Evolutionary conservation across 768 basidiomycete species (phyloP).

Genomic region (Filobasidium floriforme): DNA sequence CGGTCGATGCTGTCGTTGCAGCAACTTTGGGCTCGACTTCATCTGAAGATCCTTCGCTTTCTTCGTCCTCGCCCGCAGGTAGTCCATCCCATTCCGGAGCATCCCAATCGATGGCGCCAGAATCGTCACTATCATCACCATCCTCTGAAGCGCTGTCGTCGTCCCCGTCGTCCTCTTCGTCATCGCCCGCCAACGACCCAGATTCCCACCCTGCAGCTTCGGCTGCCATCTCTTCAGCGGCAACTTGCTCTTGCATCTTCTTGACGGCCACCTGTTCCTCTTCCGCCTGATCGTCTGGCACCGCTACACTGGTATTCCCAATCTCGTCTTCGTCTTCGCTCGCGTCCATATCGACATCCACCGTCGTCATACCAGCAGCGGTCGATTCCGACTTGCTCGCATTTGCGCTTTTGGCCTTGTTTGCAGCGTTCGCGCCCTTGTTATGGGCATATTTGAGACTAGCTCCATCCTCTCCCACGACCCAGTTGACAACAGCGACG

Average conservation of each 20-base stretch:
- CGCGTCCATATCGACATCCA: not conserved
- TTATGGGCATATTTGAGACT: constrained; percentile 21
- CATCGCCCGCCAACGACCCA: constrained; percentile 44
- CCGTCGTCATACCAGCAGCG: constrained; percentile 1
- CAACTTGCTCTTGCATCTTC: constrained; percentile 41
- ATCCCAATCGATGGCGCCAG: constrained; percentile 21
- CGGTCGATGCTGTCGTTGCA: no score
- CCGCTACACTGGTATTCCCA: constrained; percentile 11
- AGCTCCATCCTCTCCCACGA: constrained; percentile 45
- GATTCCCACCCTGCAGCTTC: constrained; percentile 38
- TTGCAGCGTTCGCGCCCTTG: constrained; percentile 29
- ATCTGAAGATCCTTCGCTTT: constrained; percentile 25
- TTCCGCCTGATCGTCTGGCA: constrained; percentile 19
- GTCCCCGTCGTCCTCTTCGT: constrained; percentile 34
- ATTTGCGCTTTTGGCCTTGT: constrained; percentile 26
- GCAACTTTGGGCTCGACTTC: constrained; percentile 21
- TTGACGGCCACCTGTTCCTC: constrained; percentile 20
- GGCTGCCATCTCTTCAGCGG: constrained; percentile 32
- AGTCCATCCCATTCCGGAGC: not conserved
- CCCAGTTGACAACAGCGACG: constrained; percentile 50
- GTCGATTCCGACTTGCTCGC: constrained; percentile 23
- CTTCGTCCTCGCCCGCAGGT: constrained; percentile 26
- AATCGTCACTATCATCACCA: constrained; percentile 28
- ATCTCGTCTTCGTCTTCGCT: constrained; percentile 34
- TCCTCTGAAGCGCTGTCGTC: constrained; percentile 15